These are phyloP conservation scores for Fusarium sp. DNA, from an alignment of 2,329 filamentous ascomycete genomes.

Conservation along the genomic window DNA sequence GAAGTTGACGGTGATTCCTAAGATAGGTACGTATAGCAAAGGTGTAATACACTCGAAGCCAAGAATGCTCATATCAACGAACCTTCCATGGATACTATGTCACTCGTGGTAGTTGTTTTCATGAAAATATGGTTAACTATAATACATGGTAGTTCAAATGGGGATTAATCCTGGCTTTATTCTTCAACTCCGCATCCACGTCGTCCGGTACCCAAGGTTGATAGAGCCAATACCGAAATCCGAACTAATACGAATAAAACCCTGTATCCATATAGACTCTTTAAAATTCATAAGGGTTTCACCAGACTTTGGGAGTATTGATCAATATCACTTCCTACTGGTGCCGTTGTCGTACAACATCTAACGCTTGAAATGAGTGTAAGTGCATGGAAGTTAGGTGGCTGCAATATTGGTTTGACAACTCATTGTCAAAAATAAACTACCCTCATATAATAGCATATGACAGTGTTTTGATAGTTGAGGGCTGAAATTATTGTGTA, in stretches of 20 bases:
- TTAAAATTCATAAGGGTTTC: conserved; percentile 18
- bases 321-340: conserved; percentile 25
- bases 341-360: conserved; percentile 37
- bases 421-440: conserved; percentile 7
- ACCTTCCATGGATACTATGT: background rate
- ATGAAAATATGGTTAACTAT: no score
- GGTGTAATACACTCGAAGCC: background rate
- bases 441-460: background rate
- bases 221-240: conserved; percentile 2
- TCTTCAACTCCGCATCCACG: background rate
- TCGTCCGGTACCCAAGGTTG: background rate
- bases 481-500: conserved; percentile 8
- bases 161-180: conserved; percentile 4
- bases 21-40: background rate
- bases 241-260: conserved; percentile 5
- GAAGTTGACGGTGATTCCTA: background rate
- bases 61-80: background rate
- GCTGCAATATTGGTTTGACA: conserved; percentile 23
- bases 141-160: background rate
- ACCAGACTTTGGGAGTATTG: conserved; percentile 34
- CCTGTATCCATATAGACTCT: conserved; percentile 3
- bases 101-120: background rate
- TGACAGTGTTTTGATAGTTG: background rate
- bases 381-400: conserved; percentile 21
- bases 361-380: conserved; percentile 30